Evolutionary conservation across 192 early-diverging fungal genomes (phyloP).

Genomic region (Rhizophagus prolifer): DNA sequence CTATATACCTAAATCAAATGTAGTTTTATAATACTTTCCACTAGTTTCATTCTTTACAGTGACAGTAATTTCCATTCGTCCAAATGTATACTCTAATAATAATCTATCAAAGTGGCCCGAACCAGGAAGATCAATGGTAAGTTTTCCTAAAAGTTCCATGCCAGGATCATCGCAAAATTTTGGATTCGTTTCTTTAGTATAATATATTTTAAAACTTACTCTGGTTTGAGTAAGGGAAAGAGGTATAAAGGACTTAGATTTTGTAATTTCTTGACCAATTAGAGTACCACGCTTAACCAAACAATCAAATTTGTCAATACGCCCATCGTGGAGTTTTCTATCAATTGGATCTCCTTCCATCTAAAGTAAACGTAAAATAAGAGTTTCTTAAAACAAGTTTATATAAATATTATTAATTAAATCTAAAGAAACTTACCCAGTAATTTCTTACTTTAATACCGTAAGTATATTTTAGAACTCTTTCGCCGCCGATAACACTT

Average conservation of each 20-base stretch:
- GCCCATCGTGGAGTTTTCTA: not conserved
- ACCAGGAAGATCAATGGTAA: not conserved
- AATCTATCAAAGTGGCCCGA: too few species aligned
- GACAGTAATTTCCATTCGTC: too few species aligned
- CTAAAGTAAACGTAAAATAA: not conserved
- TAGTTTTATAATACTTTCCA: too few species aligned
- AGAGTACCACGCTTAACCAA: not conserved
- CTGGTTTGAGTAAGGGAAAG: not conserved
- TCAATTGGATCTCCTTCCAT: not conserved
- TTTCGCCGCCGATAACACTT: not conserved
- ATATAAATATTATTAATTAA: too few species aligned
- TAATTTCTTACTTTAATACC: not conserved
- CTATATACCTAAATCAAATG: too few species aligned
- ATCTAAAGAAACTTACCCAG: not conserved
- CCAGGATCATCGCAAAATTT: not conserved
- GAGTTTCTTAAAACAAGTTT: too few species aligned
- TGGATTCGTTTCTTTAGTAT: not conserved
- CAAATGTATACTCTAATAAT: too few species aligned
- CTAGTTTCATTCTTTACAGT: too few species aligned
- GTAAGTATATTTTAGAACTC: not conserved
- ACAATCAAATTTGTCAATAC: not conserved
- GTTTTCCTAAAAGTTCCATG: not conserved
- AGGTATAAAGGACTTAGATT: not conserved
- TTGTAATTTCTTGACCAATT: not conserved
- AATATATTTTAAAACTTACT: not conserved